Evolutionary conservation across 2,329 filamentous ascomycete genomes (phyloP).

Genomic region (Beauveria sp.): DNA sequence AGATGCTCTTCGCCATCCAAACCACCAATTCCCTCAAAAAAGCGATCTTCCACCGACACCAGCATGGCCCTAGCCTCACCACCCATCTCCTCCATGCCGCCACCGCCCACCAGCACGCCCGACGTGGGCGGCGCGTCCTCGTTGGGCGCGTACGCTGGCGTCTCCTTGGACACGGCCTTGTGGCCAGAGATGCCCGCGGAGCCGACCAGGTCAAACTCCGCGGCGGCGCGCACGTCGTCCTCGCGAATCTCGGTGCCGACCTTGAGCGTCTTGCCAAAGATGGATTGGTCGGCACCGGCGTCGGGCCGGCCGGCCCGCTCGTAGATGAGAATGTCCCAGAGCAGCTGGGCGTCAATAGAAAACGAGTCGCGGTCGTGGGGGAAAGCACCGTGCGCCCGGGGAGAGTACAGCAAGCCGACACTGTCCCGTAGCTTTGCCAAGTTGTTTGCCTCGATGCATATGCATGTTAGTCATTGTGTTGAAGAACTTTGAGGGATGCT

Average conservation of each 20-base stretch:
- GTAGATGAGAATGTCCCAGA: conserved; percentile 30
- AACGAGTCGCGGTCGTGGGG: conserved; percentile 11
- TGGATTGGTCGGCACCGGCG: conserved; percentile 17
- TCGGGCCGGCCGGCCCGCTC: conserved; percentile 23
- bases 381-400: neutral
- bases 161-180: conserved; percentile 27
- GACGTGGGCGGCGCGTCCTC: conserved; percentile 13
- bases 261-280: conserved; percentile 16
- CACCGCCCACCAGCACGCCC: neutral
- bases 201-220: conserved; percentile 29
- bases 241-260: neutral
- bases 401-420: conserved; percentile 15
- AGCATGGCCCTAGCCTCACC: neutral
- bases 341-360: conserved; percentile 26
- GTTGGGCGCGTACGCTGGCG: conserved; percentile 27
- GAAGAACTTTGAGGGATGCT: neutral
- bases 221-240: conserved; percentile 15
- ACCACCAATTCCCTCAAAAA: conserved; percentile 17
- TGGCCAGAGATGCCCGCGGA: conserved; percentile 31
- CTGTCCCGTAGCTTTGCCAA: conserved; percentile 26
- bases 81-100: conserved; percentile 1
- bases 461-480: neutral
- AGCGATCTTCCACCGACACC: conserved; percentile 15
- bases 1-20: conserved; percentile 20
- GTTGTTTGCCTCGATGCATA: conserved; percentile 17